Percentiles rank a stretch among this genome's conserved stretches.
Evolutionary conservation across 305 asterid species (phyloP).

Genomic region (Stenogyne calaminthoides): DNA sequence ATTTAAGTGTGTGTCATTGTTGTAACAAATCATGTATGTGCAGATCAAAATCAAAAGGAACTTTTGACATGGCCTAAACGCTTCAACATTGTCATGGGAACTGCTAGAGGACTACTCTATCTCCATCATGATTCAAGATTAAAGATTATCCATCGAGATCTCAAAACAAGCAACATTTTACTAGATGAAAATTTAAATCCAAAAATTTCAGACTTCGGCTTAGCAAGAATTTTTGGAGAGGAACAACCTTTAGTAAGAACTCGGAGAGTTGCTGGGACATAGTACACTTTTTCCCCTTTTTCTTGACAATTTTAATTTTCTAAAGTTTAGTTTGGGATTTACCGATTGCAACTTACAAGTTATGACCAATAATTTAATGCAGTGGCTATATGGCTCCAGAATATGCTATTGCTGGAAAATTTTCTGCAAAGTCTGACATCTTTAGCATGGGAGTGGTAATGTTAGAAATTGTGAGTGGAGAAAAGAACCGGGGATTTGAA

Average conservation of each 20-base stretch:
- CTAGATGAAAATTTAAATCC: constrained; percentile 28
- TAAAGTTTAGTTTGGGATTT: too few species aligned
- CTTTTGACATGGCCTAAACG: too few species aligned
- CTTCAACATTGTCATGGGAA: too few species aligned
- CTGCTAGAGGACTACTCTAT: too few species aligned
- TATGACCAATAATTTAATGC: neutral
- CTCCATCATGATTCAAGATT: too few species aligned
- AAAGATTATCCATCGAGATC: too few species aligned
- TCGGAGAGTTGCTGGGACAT: constrained; percentile 38
- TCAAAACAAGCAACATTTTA: too few species aligned
- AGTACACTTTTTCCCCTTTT: constrained; percentile 26
- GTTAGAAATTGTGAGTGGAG: constrained; percentile 41
- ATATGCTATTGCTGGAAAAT: constrained; percentile 42
- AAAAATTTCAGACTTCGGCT: constrained; percentile 43
- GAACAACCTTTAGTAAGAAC: constrained; percentile 26
- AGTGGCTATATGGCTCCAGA: constrained; percentile 52
- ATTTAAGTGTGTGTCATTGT: neutral
- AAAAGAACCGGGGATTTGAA: constrained; percentile 35
- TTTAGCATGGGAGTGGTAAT: constrained; percentile 46
- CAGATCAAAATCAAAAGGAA: neutral
- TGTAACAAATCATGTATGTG: neutral
- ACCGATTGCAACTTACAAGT: neutral
- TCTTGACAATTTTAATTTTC: neutral
- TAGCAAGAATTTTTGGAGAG: constrained; percentile 37
- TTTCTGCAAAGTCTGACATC: constrained; percentile 42